A percentile compares a stretch with the other conserved stretches of the same genome.
Evolutionary conservation across 495 filamentous ascomycete species (phyloP).

Genomic region (Xylaria longipes): DNA sequence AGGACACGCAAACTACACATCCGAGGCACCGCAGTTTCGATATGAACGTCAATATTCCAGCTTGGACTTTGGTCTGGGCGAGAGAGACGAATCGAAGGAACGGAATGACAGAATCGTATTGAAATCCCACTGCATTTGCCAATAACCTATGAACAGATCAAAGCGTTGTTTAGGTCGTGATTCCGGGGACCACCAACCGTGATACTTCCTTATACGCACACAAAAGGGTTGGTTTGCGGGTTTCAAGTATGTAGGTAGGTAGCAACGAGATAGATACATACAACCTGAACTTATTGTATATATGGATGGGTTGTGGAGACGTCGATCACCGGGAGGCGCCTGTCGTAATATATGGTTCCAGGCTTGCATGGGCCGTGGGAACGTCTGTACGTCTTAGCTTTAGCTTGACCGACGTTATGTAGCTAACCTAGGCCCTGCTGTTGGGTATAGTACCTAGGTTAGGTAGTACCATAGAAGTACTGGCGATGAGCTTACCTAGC

Average conservation of each 20-base stretch:
- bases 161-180: not conserved
- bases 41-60: not conserved
- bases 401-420: conserved; percentile 28
- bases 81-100: conserved; percentile 7
- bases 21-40: not conserved
- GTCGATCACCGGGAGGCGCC: conserved; percentile 44
- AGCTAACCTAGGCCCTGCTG: conserved; percentile 19
- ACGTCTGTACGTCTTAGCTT: conserved; percentile 31
- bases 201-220: conserved; percentile 5
- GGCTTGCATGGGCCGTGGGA: conserved; percentile 26
- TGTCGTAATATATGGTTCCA: conserved; percentile 39
- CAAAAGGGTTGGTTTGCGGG: conserved; percentile 16
- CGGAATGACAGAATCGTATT: not conserved
- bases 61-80: not conserved
- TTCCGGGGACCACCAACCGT: conserved; percentile 12
- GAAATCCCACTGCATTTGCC: conserved; percentile 6
- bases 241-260: conserved; percentile 17
- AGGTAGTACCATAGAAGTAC: conserved; percentile 18
- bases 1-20: not conserved
- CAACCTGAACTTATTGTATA: conserved; percentile 26
- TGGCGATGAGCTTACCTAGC: conserved; percentile 14
- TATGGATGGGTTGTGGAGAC: conserved; percentile 38
- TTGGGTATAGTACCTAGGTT: conserved; percentile 12
- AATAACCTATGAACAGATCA: conserved; percentile 7
- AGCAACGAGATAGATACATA: conserved; percentile 29